These are phyloP conservation scores for Nannochloropsis granulata DNA, from an alignment of 108 stramenopile species.

Conservation along the genomic window DNA sequence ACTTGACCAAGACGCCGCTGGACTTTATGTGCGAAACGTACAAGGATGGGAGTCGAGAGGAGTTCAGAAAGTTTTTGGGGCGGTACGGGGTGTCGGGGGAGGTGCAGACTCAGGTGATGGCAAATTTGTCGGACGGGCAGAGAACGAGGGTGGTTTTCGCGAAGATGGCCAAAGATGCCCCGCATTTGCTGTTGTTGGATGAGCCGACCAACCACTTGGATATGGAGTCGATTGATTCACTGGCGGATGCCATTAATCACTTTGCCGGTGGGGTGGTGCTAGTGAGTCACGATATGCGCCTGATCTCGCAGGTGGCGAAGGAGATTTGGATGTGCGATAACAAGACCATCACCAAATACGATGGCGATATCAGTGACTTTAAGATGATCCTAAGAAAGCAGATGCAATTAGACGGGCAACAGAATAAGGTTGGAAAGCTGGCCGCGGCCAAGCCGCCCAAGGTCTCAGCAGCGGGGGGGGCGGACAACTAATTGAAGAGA, in stretches of 20 bases:
- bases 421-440: not conserved
- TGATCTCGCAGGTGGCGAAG: slow-evolving; percentile 91
- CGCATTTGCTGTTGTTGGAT: slow-evolving; percentile 92
- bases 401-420: slow-evolving; percentile 9
- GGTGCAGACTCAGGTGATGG: slow-evolving; percentile 37
- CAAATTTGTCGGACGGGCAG: slow-evolving; percentile 78
- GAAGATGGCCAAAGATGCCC: slow-evolving; percentile 80
- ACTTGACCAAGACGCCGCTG: slow-evolving; percentile 79
- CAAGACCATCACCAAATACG: slow-evolving; percentile 61
- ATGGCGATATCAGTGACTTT: slow-evolving; percentile 85
- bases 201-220: slow-evolving; percentile 81
- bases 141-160: slow-evolving; percentile 95
- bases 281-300: slow-evolving; percentile 95
- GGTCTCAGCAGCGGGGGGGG: not conserved
- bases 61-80: slow-evolving; percentile 39
- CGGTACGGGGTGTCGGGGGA: slow-evolving; percentile 86
- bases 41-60: slow-evolving; percentile 14
- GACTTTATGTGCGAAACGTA: slow-evolving; percentile 84
- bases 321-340: slow-evolving; percentile 93
- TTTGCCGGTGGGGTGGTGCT: slow-evolving; percentile 96
- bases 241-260: slow-evolving; percentile 82
- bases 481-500: not conserved
- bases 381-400: slow-evolving; percentile 67
- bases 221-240: slow-evolving; percentile 93
- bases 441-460: not conserved